These are phyloP conservation scores for Pseudogymnoascus sp. DNA, from an alignment of 2,329 filamentous ascomycete species.

Conservation along the genomic window DNA sequence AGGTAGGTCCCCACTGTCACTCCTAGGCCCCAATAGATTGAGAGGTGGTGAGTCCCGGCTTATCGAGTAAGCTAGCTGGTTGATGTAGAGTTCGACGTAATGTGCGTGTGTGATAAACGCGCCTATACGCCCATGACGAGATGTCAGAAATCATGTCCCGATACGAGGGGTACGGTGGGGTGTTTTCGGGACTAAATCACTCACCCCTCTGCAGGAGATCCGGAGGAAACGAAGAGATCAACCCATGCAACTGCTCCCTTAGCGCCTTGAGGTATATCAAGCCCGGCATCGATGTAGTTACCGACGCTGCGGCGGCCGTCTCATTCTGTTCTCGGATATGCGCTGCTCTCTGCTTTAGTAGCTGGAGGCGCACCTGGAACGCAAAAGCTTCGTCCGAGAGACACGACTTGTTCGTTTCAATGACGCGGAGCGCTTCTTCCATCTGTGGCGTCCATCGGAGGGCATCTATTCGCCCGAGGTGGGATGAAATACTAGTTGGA, in stretches of 20 bases:
- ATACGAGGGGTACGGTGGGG: neutral
- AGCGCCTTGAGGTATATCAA: conserved; percentile 27
- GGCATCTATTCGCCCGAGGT: conserved; percentile 40
- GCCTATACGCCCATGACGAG: conserved; percentile 10
- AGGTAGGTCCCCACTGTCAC: conserved; percentile 10
- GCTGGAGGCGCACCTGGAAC: conserved; percentile 30
- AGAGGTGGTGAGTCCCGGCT: conserved; percentile 17
- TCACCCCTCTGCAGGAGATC: conserved; percentile 19
- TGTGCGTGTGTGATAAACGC: conserved; percentile 13
- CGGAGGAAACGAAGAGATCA: conserved; percentile 23
- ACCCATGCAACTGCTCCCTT: conserved; percentile 27
- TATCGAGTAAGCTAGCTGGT: conserved; percentile 23
- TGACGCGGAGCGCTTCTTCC: conserved; percentile 44
- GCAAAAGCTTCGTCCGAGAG: conserved; percentile 43
- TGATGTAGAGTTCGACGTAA: conserved; percentile 15
- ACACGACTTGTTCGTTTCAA: conserved; percentile 39
- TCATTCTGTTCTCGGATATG: conserved; percentile 27
- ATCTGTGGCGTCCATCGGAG: conserved; percentile 51
- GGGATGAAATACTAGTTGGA: conserved; percentile 28
- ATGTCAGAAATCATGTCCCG: neutral
- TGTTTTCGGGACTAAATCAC: conserved; percentile 7
- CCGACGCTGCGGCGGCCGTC: conserved; percentile 10
- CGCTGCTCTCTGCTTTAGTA: conserved; percentile 22
- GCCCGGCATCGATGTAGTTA: conserved; percentile 12
- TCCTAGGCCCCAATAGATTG: conserved; percentile 15